Evolutionary conservation across 805 yeast species (phyloP), one percentile per base, ranked within the genome.

Genomic region (Lipomyces mesembrius): DNA sequence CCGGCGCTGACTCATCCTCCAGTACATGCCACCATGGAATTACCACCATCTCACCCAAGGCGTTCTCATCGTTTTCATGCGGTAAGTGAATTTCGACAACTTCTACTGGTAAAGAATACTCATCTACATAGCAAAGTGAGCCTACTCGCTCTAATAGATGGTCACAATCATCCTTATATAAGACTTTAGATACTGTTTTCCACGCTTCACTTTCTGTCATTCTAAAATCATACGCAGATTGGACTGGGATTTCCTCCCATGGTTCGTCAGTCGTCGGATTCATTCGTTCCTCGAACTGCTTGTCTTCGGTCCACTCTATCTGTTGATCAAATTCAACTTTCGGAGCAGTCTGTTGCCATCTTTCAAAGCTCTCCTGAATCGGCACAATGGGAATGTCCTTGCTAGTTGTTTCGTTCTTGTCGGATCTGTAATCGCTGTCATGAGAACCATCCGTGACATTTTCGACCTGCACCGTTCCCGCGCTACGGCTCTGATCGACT

Each of bases 11-110:
- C 39, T 35, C 46, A 14, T 43, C 54, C 52, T 59, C 52, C 11
- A 39, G 55, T 35, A 46, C n/a, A 43, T 59, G 55, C 61, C 61
- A 59, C 61, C 61, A 59, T 35, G 61, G 61, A 32, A 20, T 11
- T 22, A 59, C 55, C 20, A 43, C 27, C 12, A 59, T 32, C 25
- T 43, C 14, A 17, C 59, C 59, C 12, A 56, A 37, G 12, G 55
- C 32, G 27, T 46, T 59, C 61, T 39, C 39, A 14, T 35, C 60
- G 6, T 17, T 14, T 14, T 29, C 46, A 8, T 12, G 49, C 12
- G 59, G 49, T 2, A 34, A 39, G 27, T 25, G 29, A 34, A 56
- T 20, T 9, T 20, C 59, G 59, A 56, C 59, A 20, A 59, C 61
- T 12, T 59, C 61, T 25, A 59, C 61, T n/a, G 61, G 61, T 3